phyloP scores from a whole-genome alignment of 352 stramenopile genomes.

The Elongisporangium prolatum region DNA sequence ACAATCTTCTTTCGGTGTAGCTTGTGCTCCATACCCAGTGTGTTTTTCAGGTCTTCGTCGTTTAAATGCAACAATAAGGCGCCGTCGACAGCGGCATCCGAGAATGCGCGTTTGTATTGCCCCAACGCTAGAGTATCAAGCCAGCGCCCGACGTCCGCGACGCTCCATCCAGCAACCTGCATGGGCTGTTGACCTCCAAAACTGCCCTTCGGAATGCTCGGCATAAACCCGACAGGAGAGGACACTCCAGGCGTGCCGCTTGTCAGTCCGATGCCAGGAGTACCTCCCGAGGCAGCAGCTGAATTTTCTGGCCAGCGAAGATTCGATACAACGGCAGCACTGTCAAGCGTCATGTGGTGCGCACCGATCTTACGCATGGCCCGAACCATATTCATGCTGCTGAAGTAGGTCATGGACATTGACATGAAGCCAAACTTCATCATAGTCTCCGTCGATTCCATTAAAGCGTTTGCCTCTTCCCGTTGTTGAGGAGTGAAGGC shows the following conservation, averaged over 20 bases:
- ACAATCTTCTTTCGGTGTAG: constrained; percentile 96
- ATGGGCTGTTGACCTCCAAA: constrained; percentile 65
- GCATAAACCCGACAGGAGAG: constrained; percentile 27
- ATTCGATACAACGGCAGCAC: constrained; percentile 52
- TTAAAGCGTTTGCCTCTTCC: constrained; percentile 87
- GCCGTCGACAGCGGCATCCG: constrained; percentile 86
- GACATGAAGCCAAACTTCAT: constrained; percentile 99
- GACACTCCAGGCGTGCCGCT: not conserved
- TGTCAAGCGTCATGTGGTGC: constrained; percentile 89
- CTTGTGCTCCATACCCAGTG: constrained; percentile 91
- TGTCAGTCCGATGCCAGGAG: not conserved
- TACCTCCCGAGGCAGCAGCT: not conserved
- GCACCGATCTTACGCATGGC: constrained; percentile 94
- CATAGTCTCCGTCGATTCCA: constrained; percentile 96
- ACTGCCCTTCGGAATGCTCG: constrained; percentile 36
- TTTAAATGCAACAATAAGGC: constrained; percentile 87
- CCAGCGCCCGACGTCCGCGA: constrained; percentile 87
- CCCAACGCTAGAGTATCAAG: constrained; percentile 84
- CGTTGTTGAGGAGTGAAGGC: constrained; percentile 79
- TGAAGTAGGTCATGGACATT: constrained; percentile 98
- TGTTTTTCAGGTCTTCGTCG: constrained; percentile 92
- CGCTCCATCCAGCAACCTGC: constrained; percentile 75
- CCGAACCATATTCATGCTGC: constrained; percentile 95
- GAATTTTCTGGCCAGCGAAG: constrained; percentile 57
- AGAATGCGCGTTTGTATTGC: constrained; percentile 89